A percentile compares a stretch with the other conserved stretches of the same genome.
Evolutionary conservation across 768 basidiomycete genomes (phyloP).

Genomic region (Kwoniella europaea): DNA sequence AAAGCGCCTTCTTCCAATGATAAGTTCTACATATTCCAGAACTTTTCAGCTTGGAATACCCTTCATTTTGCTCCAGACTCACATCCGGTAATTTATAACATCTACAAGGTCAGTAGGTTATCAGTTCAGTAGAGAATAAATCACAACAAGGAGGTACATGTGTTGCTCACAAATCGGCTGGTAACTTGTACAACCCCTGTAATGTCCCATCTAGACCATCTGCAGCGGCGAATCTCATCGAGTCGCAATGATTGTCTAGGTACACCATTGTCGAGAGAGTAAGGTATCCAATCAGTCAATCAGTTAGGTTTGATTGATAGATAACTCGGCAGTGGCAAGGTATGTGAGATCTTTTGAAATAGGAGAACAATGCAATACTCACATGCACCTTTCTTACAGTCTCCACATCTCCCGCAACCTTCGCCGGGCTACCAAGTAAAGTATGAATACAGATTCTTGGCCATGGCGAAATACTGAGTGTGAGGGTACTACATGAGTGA

Average conservation of each 20-base stretch:
- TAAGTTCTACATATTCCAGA: slow-evolving; percentile 64
- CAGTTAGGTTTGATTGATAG: too few species aligned
- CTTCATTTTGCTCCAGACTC: background rate
- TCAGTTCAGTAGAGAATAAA: background rate
- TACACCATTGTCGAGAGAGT: slow-evolving; percentile 65
- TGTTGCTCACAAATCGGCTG: slow-evolving; percentile 68
- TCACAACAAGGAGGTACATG: background rate
- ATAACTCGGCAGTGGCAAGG: too few species aligned
- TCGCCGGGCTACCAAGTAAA: slow-evolving; percentile 66
- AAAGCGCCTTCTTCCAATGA: slow-evolving; percentile 91
- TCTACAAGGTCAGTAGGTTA: background rate
- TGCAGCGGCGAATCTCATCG: slow-evolving; percentile 84
- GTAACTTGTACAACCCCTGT: slow-evolving; percentile 78
- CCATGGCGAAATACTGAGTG: too few species aligned
- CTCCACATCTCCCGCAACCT: slow-evolving; percentile 76
- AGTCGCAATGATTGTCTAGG: slow-evolving; percentile 60
- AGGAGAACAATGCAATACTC: slow-evolving; percentile 56
- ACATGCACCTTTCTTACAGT: slow-evolving; percentile 82
- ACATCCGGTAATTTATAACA: slow-evolving; percentile 36
- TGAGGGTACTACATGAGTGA: too few species aligned
- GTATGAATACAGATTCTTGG: too few species aligned
- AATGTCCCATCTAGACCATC: slow-evolving; percentile 83
- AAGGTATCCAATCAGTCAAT: too few species aligned
- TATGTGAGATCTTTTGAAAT: slow-evolving; percentile 41
- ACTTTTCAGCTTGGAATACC: too few species aligned